Evolutionary conservation across 306 rosid species (phyloP).

Genomic region (cucumber (Cucumis sativus)): Cucumber_9930_V3 NC_026660.2:29583001-29583500

Average conservation of each 20-base stretch:
- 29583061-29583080: not conserved
- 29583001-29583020: not conserved
- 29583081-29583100: not conserved
- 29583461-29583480: too few relatives aligned
- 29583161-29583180: not conserved
- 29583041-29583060: not conserved
- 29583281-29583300: not conserved
- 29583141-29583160: not conserved
- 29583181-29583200: not conserved
- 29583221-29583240: not conserved
- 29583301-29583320: too few relatives aligned
- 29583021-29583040: not conserved
- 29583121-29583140: not conserved
- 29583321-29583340: too few relatives aligned
- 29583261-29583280: not conserved
- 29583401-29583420: too few relatives aligned
- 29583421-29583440: too few relatives aligned
- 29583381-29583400: too few relatives aligned
- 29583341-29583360: too few relatives aligned
- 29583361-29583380: too few relatives aligned
- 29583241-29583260: not conserved
- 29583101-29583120: not conserved
- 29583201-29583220: not conserved
- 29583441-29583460: too few relatives aligned
- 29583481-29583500: too few relatives aligned